Conservation (phyloP, 163 green algal genomes). For the Prototheca cutis region DNA sequence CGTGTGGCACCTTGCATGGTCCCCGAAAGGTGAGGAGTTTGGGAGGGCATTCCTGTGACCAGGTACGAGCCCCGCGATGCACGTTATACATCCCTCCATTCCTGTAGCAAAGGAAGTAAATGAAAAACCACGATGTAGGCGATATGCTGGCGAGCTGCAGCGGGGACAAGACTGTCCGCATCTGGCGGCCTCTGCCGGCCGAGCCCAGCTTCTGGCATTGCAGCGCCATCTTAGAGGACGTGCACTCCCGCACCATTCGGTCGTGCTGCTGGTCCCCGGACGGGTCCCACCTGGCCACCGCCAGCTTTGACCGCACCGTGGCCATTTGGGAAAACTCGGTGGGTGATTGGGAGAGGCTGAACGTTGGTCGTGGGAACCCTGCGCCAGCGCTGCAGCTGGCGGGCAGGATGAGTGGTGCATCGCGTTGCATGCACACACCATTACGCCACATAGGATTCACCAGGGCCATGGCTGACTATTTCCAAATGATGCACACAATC, state of each 20-base stretch:
- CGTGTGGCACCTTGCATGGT: conserved; percentile 77
- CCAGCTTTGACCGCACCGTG: conserved; percentile 84
- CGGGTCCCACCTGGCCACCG: conserved; percentile 65
- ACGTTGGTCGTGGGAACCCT: no score
- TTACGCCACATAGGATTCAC: no score
- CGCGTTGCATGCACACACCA: no score
- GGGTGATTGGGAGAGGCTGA: no score
- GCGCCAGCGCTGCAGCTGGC: no score
- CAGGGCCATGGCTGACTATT: no score
- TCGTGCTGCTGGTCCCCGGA: conserved; percentile 69
- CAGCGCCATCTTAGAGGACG: conserved; percentile 67
- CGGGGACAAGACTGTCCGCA: conserved; percentile 78
- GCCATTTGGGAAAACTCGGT: conserved; percentile 69
- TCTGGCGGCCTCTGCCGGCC: conserved; percentile 49
- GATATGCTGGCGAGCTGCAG: conserved; percentile 76
- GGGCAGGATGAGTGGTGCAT: no score
- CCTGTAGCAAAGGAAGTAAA: no score
- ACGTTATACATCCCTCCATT: no score
- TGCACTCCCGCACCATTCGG: conserved; percentile 70
- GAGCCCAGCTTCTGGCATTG: conserved; percentile 44
- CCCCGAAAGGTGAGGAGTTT: conserved; percentile 45
- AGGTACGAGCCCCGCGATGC: no score
- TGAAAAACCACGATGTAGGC: no score
- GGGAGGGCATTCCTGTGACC: neutral
- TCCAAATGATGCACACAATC: no score